Evolutionary conservation across 2,329 filamentous ascomycete species (phyloP).

Genomic region (Ceratocystis harringtonii): DNA sequence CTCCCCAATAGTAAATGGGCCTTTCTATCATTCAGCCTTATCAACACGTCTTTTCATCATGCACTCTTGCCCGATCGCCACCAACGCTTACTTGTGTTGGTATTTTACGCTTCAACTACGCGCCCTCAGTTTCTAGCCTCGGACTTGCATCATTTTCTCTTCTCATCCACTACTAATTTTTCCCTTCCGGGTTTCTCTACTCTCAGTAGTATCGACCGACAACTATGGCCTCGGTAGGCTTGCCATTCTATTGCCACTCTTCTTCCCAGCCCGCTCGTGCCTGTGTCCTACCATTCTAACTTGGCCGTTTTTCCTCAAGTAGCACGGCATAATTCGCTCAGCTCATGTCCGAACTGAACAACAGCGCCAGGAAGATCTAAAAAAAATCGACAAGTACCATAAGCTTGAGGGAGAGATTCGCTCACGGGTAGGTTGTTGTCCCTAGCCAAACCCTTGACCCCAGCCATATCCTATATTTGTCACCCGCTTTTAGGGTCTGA

Average conservation of each 20-base stretch:
- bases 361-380: conserved; percentile 53
- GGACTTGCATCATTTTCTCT: no score
- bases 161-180: no score
- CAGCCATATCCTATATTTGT: not conserved
- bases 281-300: not conserved
- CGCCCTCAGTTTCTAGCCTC: no score
- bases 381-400: conserved; percentile 63
- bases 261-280: not conserved
- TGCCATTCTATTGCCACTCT: not conserved
- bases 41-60: not conserved
- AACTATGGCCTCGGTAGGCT: conserved; percentile 14
- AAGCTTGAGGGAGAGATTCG: conserved; percentile 53
- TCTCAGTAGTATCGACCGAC: not conserved
- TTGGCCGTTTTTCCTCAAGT: not conserved
- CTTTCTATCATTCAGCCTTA: not conserved
- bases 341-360: conserved; percentile 49
- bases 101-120: not conserved
- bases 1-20: not conserved
- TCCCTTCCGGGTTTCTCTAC: not conserved
- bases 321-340: conserved; percentile 75
- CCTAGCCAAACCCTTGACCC: not conserved
- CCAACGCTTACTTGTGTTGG: not conserved
- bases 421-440: conserved; percentile 36
- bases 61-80: not conserved
- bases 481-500: not conserved